Conservation (phyloP, 768 basidiomycete species). For the Lyophyllum shimeji region DNA sequence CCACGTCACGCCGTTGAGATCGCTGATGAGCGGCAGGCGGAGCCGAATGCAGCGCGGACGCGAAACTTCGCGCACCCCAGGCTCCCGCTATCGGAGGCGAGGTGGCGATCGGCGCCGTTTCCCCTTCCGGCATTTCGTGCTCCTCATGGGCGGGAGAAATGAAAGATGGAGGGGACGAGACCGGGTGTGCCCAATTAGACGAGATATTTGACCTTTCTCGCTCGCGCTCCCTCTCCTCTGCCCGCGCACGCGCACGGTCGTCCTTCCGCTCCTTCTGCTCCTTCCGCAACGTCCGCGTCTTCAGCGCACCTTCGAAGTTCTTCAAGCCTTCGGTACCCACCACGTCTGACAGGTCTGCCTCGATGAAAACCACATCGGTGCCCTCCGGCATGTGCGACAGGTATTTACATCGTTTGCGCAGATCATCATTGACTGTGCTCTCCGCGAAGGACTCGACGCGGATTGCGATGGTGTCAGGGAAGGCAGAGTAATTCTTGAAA, state of each 20-base stretch:
- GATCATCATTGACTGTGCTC: conserved; percentile 86
- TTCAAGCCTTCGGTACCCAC: conserved; percentile 75
- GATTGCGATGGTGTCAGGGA: conserved; percentile 81
- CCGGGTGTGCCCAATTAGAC: conserved; percentile 14
- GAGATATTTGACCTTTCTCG: conserved; percentile 35
- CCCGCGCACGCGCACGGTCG: conserved; percentile 75
- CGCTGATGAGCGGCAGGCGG: conserved; percentile 29
- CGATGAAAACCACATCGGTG: conserved; percentile 91
- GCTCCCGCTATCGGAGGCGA: conserved; percentile 44
- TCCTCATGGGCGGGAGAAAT: conserved; percentile 24
- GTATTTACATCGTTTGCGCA: conserved; percentile 95
- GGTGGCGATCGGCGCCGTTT: conserved; percentile 12
- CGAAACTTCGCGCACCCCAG: conserved; percentile 83
- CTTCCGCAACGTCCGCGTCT: conserved; percentile 67
- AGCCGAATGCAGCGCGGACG: conserved; percentile 67
- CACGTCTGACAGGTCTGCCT: conserved; percentile 78
- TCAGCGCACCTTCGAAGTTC: conserved; percentile 82
- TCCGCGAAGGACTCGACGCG: conserved; percentile 77
- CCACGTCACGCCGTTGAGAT: conserved; percentile 30
- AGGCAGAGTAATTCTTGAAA: conserved; percentile 75
- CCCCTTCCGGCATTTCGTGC: conserved; percentile 24
- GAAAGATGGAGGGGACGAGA: conserved; percentile 17
- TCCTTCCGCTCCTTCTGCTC: conserved; percentile 86
- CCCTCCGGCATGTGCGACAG: conserved; percentile 89
- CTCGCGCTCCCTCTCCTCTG: conserved; percentile 77